Conservation (phyloP, 2,329 filamentous ascomycete species). For the Teratosphaeria epicoccoides region DNA sequence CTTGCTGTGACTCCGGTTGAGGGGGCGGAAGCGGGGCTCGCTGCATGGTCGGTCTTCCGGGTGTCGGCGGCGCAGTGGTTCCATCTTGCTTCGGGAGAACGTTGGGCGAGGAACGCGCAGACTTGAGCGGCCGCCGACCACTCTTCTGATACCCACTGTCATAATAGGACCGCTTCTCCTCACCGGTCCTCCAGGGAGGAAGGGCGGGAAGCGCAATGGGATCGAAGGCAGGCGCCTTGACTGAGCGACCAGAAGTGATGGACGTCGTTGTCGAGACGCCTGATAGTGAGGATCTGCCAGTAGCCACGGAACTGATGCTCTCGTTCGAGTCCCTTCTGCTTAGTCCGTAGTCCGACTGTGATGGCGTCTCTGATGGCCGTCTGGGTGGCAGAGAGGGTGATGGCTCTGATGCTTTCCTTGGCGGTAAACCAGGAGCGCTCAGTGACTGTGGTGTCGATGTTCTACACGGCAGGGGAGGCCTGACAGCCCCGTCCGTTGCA, state of each 20-base stretch:
- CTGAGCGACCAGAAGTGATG: slow-evolving; percentile 16
- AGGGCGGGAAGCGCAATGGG: slow-evolving; percentile 44
- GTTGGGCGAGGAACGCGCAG: slow-evolving; percentile 15
- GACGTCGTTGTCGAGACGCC: slow-evolving; percentile 33
- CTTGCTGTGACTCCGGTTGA: background rate
- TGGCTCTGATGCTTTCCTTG: slow-evolving; percentile 26
- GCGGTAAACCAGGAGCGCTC: slow-evolving; percentile 37
- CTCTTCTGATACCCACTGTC: slow-evolving; percentile 8
- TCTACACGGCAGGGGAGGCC: slow-evolving; percentile 37
- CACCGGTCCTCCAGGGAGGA: slow-evolving; percentile 40
- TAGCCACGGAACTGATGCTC: slow-evolving; percentile 42
- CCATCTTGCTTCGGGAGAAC: slow-evolving; percentile 13
- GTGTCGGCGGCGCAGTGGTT: slow-evolving; percentile 10
- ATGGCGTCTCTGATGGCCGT: slow-evolving; percentile 30
- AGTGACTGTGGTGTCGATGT: slow-evolving; percentile 28
- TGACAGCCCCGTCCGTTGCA: slow-evolving; percentile 11
- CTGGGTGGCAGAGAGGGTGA: slow-evolving; percentile 36
- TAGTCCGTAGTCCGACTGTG: slow-evolving; percentile 16
- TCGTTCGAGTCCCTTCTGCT: slow-evolving; percentile 36
- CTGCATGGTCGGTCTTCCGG: slow-evolving; percentile 4
- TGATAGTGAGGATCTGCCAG: slow-evolving; percentile 39
- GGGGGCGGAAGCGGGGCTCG: background rate
- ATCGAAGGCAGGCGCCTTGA: slow-evolving; percentile 44
- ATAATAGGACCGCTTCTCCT: slow-evolving; percentile 28
- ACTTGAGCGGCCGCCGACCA: slow-evolving; percentile 12